phyloP scores from a whole-genome alignment of 495 filamentous ascomycete genomes.

The Aspergillus baeticus region DNA sequence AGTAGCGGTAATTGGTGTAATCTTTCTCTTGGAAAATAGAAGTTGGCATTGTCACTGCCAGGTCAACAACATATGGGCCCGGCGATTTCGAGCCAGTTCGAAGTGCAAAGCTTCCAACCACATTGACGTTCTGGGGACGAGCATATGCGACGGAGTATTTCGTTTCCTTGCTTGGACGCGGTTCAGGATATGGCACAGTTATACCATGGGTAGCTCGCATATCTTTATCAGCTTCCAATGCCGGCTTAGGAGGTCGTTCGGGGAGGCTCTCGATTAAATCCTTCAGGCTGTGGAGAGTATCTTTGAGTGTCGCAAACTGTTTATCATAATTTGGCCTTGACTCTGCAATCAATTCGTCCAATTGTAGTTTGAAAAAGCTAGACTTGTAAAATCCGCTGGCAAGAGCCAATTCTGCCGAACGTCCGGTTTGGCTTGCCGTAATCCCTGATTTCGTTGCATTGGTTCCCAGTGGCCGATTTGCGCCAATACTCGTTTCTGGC shows the following conservation, averaged over 20 bases:
- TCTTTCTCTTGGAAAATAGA: slow-evolving; percentile 89
- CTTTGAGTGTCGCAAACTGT: slow-evolving; percentile 62
- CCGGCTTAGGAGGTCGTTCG: slow-evolving; percentile 50
- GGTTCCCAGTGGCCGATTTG: not conserved
- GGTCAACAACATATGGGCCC: slow-evolving; percentile 62
- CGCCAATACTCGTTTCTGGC: not conserved
- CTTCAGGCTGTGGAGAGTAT: slow-evolving; percentile 70
- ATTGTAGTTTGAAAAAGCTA: slow-evolving; percentile 81
- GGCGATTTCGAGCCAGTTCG: slow-evolving; percentile 66
- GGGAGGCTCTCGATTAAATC: slow-evolving; percentile 70
- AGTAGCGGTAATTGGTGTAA: slow-evolving; percentile 88
- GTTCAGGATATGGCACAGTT: slow-evolving; percentile 76
- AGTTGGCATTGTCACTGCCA: slow-evolving; percentile 81
- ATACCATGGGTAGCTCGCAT: slow-evolving; percentile 66
- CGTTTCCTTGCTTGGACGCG: slow-evolving; percentile 65
- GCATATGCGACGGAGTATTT: slow-evolving; percentile 80
- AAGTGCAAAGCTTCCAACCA: slow-evolving; percentile 82
- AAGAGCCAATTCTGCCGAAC: slow-evolving; percentile 40
- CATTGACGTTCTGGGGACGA: slow-evolving; percentile 76
- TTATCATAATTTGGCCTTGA: slow-evolving; percentile 67
- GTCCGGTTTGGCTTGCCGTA: slow-evolving; percentile 19
- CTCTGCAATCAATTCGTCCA: slow-evolving; percentile 76
- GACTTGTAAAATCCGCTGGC: slow-evolving; percentile 59
- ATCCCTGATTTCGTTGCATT: slow-evolving; percentile 4
- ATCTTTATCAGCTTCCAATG: slow-evolving; percentile 63